phyloP scores from a whole-genome alignment of 129 eudicot genomes.

The Artemisia annua region DNA sequence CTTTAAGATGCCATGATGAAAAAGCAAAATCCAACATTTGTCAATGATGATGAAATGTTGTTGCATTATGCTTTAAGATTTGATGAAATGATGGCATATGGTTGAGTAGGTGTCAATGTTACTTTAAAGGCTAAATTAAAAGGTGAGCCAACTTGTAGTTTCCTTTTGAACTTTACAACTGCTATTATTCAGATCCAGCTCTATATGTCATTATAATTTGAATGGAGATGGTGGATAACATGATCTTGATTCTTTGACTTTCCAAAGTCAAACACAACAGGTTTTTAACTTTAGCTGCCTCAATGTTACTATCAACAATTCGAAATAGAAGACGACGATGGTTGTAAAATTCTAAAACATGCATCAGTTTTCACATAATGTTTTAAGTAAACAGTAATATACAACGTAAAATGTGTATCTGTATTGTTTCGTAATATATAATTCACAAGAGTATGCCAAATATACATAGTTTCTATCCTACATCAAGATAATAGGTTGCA shows the following conservation, averaged over 20 bases:
- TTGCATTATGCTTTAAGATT: slow-evolving; percentile 36
- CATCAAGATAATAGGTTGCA: neutral
- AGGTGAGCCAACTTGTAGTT: slow-evolving; percentile 14
- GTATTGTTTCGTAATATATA: slow-evolving; percentile 9
- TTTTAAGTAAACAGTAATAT: neutral
- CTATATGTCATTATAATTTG: slow-evolving; percentile 4
- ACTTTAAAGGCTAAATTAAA: neutral
- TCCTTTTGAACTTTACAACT: slow-evolving; percentile 28
- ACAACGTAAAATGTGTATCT: neutral
- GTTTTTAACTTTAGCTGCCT: neutral
- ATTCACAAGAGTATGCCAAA: slow-evolving; percentile 20
- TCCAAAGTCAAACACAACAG: neutral
- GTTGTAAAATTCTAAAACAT: neutral
- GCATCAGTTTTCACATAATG: neutral
- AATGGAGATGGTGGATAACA: slow-evolving; percentile 15
- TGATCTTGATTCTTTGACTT: slow-evolving; percentile 22
- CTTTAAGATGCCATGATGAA: slow-evolving; percentile 28
- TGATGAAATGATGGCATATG: slow-evolving; percentile 23
- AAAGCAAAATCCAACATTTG: slow-evolving; percentile 19
- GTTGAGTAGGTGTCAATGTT: slow-evolving; percentile 21
- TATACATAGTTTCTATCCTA: neutral
- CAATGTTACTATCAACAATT: neutral
- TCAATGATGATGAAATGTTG: slow-evolving; percentile 22
- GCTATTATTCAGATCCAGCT: slow-evolving; percentile 19
- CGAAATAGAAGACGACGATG: neutral